Base-by-base conservation (phyloP, 495 filamentous ascomycete genomes). In the Physcia stellaris region DNA sequence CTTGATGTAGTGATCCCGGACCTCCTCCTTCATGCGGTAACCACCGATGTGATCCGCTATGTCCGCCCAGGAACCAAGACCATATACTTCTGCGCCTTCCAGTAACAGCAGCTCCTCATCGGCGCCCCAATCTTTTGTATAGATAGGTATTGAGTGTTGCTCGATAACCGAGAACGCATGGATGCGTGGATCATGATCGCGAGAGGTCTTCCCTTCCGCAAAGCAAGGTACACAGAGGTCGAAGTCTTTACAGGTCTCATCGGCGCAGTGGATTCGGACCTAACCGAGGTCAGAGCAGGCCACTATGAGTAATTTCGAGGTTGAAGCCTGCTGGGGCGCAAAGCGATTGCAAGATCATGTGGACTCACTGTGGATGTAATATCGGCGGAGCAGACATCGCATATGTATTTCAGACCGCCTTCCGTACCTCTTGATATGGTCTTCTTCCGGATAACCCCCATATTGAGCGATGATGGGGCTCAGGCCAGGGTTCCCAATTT, bases 391-490 rank as follows among this genome's bases (percentile, higher is more conserved):
- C 90, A 99, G 48, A 93, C 77, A 59, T 99, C 88, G 65, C 88
- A 96, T 38, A 93, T 82, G 50, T 86, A 94, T 54, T 94, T 92
- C 32, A 88, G 80, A 41, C 88, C 88, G 16, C 87, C 86, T 51
- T 94, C 88, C 9, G 80, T 87, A 31, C 85, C 84, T 52, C 85
- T 74, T 42, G 80, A 72, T 46, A 83, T 83, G 41, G 84, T 87
- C 64, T 94, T 95, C 70, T 94, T 94, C 55, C 86, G 79, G 61
- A 95, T 94, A 55, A 94, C 81, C 53, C 87, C 88, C 88, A 96
- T 96, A 9, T 37, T 23, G 5, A 6, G 13, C 24, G 33, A 35
- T 5, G 33, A 35, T 15, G 33, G 24, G n/a, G 16, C 20, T 7
- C 12, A 13, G 28, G 11, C 18, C 17, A n/a, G n/a, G n/a, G n/a